Base-by-base conservation (phyloP, 192 early-diverging fungal species). In the Backusella tarrabulga region DNA sequence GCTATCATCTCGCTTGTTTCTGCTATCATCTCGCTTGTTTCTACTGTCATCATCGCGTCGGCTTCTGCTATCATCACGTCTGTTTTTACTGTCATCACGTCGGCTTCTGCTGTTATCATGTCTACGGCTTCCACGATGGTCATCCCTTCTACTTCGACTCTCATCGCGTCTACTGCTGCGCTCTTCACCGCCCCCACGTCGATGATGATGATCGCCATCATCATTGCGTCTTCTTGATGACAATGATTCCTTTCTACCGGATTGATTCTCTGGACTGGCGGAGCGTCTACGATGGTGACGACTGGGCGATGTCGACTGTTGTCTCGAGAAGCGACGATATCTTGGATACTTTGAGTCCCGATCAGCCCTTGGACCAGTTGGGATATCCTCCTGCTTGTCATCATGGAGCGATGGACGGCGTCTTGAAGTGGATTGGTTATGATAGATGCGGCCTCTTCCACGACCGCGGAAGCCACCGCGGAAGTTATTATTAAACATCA, bases 301-400 rank as follows among this genome's bases (percentile, higher is more conserved):
- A 29, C 34, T 60, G 21, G 78, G 73, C 0, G 78, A 79, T 21
- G 67, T 5, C 6, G 77, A 79, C 23, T 63, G 56, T 8, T 69
- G 78, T 38, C 60, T 74, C 1, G 12, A 34, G 34, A 36, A 67
- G 14, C 78, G 77, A 35, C 38, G 66, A 35, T 32, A 68, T 60
- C 52, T 5, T 23, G 50, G 54, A 29, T 44, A 34, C 19, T 34
- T 34, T 11, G 40, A 19, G 3, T 73, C 77, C 12, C 72, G 63
- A 0, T 81, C 79, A 15, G 79, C 70, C 5, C 79, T 72, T 23
- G 79, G 79, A 0, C 74, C 79, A 12, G 79, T 81, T 1, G 79
- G 79, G 21, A 81, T 76, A n/a, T 66, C 38, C 35, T 35, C 52
- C 11, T 21, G 1, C 11, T 46, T 50, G 9, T 42, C 23, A 35